phyloP scores from a whole-genome alignment of 1,139 yeast genomes.

The Blastobotrys serpentis region DNA sequence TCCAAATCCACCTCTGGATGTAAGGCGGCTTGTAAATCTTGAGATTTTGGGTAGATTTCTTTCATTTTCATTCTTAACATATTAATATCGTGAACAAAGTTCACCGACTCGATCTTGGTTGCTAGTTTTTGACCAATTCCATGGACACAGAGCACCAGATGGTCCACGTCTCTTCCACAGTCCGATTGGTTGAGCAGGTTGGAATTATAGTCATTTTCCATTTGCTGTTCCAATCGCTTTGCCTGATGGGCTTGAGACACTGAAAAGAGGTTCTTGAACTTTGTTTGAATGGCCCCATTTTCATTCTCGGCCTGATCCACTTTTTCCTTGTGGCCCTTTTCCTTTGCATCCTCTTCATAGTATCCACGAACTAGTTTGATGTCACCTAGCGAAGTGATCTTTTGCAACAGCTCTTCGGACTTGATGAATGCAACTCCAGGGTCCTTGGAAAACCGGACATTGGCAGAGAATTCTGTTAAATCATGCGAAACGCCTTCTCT shows the following conservation, averaged over 20 bases:
- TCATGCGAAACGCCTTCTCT: conserved; percentile 8
- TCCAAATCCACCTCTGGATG: conserved; percentile 15
- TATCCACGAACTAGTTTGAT: conserved; percentile 21
- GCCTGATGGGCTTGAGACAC: conserved; percentile 17
- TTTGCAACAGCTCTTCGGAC: conserved; percentile 14
- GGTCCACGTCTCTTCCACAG: conserved; percentile 58
- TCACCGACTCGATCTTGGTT: conserved; percentile 68
- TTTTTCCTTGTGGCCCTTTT: conserved; percentile 12
- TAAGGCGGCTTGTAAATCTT: conserved; percentile 35
- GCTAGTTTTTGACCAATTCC: conserved; percentile 90
- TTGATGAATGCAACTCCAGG: conserved; percentile 17
- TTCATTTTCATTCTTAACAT: conserved; percentile 65
- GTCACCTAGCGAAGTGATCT: conserved; percentile 23
- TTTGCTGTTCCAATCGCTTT: conserved; percentile 28
- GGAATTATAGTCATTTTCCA: conserved; percentile 31
- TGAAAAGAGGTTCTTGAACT: conserved; percentile 10
- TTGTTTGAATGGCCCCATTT: not conserved
- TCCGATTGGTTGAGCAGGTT: conserved; percentile 20
- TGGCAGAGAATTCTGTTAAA: conserved; percentile 12
- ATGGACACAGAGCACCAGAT: conserved; percentile 77
- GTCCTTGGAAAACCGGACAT: conserved; percentile 17
- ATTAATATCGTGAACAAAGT: conserved; percentile 80
- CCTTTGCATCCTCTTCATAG: conserved; percentile 26
- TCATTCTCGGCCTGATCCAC: not conserved
- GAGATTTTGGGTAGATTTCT: conserved; percentile 51